Conservation (phyloP, 441 rosid genomes). For the Corymbia calophylla region DNA sequence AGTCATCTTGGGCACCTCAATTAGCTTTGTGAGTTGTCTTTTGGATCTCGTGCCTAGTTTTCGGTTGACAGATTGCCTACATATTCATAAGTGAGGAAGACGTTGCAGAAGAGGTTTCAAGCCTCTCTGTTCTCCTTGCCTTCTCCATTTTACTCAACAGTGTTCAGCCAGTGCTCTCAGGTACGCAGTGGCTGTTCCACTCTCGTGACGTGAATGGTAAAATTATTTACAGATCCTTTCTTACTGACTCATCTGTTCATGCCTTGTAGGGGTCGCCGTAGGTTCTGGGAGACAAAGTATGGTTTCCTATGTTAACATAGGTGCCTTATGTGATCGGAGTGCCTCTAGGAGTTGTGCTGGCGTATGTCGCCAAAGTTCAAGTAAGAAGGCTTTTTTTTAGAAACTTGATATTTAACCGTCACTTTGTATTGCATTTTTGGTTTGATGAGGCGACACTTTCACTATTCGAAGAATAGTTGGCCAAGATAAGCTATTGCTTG, state of each 20-base stretch:
- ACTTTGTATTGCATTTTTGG: background rate
- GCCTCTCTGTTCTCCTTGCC: too few species aligned
- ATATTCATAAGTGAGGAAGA: slow-evolving; percentile 18
- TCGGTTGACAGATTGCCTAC: slow-evolving; percentile 14
- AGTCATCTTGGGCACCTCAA: slow-evolving; percentile 9
- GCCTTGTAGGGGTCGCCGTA: too few species aligned
- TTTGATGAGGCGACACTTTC: background rate
- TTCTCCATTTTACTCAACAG: too few species aligned
- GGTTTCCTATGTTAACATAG: too few species aligned
- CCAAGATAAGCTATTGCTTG: background rate
- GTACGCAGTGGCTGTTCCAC: too few species aligned
- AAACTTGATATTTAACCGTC: background rate
- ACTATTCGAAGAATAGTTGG: background rate
- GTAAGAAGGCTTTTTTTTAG: background rate
- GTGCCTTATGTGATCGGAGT: slow-evolving; percentile 12
- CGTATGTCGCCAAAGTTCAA: slow-evolving; percentile 10
- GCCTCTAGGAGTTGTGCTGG: slow-evolving; percentile 12
- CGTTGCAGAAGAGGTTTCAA: slow-evolving; percentile 24
- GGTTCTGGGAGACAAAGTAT: too few species aligned
- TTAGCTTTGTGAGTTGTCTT: slow-evolving; percentile 21
- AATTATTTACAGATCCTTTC: too few species aligned
- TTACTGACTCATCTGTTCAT: too few species aligned
- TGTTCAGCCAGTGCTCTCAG: too few species aligned
- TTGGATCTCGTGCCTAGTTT: slow-evolving; percentile 13
- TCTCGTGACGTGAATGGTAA: too few species aligned